These are phyloP conservation scores for Camellia japonica DNA, from an alignment of 148 eudicot genomes.

Conservation along the genomic window DNA sequence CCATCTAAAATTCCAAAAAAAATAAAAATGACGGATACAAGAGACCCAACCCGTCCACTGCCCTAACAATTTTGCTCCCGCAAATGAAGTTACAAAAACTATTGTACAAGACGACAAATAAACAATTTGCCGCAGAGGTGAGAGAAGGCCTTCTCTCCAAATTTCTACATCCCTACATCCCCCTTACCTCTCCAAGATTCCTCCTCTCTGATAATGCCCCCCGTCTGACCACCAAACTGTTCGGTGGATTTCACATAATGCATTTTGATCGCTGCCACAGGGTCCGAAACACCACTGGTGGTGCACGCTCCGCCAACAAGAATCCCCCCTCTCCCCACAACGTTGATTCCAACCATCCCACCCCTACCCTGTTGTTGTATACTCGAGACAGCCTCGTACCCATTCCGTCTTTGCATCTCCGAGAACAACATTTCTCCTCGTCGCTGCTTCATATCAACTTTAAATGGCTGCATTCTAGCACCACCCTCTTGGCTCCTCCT, in stretches of 20 bases:
- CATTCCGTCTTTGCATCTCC: constrained; percentile 42
- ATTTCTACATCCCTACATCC: constrained; percentile 68
- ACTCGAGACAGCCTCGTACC: constrained; percentile 40
- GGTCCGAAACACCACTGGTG: constrained; percentile 61
- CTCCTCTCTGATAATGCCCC: constrained; percentile 39
- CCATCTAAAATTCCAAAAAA: constrained; percentile 29
- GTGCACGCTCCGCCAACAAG: constrained; percentile 37
- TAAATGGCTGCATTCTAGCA: constrained; percentile 42
- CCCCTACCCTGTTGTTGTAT: constrained; percentile 41
- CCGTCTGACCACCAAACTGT: constrained; percentile 34
- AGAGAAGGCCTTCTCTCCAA: constrained; percentile 17
- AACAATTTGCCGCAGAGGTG: constrained; percentile 21
- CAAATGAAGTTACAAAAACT: constrained; percentile 44
- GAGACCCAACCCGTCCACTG: constrained; percentile 12
- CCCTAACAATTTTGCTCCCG: constrained; percentile 23
- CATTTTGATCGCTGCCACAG: constrained; percentile 74
- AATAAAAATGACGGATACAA: constrained; percentile 17
- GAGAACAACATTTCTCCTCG: constrained; percentile 29
- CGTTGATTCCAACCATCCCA: constrained; percentile 36
- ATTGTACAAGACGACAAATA: constrained; percentile 44
- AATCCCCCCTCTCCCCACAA: constrained; percentile 46
- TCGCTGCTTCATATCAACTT: constrained; percentile 46
- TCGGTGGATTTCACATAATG: constrained; percentile 60
- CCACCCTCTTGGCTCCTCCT: constrained; percentile 38
- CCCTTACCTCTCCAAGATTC: constrained; percentile 54